Conservation (phyloP, 371 early-diverging fungal genomes). For the Syncephalastrum racemosum region DNA sequence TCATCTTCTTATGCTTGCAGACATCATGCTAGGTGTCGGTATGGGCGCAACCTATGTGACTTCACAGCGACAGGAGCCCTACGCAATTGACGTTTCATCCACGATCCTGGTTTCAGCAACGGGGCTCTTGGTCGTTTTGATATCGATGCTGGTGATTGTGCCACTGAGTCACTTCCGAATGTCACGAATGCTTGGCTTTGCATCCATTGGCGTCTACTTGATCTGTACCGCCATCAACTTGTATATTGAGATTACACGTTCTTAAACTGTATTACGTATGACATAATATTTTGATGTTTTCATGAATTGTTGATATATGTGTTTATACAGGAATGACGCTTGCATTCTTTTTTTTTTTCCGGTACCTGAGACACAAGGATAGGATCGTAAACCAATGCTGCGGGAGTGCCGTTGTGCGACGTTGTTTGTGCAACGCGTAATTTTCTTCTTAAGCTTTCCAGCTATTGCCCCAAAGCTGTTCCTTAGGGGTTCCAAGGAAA, state of each 20-base stretch:
- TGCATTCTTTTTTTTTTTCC: too few species aligned
- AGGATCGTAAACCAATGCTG: too few species aligned
- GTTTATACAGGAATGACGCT: too few species aligned
- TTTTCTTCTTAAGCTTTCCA: too few species aligned
- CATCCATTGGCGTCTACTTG: conserved; percentile 52
- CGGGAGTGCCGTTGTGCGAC: too few species aligned
- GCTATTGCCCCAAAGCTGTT: too few species aligned
- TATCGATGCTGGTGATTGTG: conserved; percentile 48
- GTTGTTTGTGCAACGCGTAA: too few species aligned
- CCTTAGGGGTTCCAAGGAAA: too few species aligned
- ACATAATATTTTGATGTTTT: too few species aligned
- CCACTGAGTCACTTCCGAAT: conserved; percentile 56
- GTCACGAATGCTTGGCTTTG: conserved; percentile 50
- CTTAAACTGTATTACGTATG: neutral
- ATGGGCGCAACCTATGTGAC: conserved; percentile 64
- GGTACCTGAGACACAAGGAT: too few species aligned
- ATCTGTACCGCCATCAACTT: conserved; percentile 53
- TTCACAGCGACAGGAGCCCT: conserved; percentile 38
- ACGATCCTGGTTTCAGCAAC: conserved; percentile 56
- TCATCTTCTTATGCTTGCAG: conserved; percentile 22
- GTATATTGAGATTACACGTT: conserved; percentile 41
- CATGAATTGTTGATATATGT: too few species aligned
- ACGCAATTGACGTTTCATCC: conserved; percentile 49
- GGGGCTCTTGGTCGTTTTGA: conserved; percentile 48
- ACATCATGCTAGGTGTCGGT: conserved; percentile 76